Conservation (phyloP, 1,284 basidiomycete species). For the Tylopilus microsporus region DNA sequence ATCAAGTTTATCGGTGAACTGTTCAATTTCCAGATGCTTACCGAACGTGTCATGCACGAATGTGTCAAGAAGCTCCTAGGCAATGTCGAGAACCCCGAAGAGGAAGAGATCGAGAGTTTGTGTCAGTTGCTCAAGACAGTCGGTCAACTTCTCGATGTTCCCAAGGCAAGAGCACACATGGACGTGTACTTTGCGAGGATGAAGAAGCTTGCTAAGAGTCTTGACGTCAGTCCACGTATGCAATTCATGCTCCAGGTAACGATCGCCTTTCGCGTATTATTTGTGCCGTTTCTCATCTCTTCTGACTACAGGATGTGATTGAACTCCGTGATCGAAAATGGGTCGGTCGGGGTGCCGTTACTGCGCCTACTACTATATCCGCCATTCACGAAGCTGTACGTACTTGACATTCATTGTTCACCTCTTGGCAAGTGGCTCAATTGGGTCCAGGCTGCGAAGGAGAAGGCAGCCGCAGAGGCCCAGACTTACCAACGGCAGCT, state of each 20-base stretch:
- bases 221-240: constrained; percentile 84
- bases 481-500: constrained; percentile 48
- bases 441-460: not conserved
- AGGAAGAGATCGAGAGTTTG: constrained; percentile 95
- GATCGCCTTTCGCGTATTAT: constrained; percentile 39
- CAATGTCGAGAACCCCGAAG: constrained; percentile 92
- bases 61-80: constrained; percentile 92
- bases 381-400: constrained; percentile 76
- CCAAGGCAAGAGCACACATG: constrained; percentile 78
- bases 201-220: constrained; percentile 75
- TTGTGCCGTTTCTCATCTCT: constrained; percentile 9
- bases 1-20: constrained; percentile 98
- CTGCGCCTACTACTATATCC: constrained; percentile 58
- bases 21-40: constrained; percentile 94
- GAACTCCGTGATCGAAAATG: constrained; percentile 85
- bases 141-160: constrained; percentile 75
- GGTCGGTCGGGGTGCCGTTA: constrained; percentile 66
- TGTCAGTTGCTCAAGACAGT: constrained; percentile 92
- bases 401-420: constrained; percentile 17
- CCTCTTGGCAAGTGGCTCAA: constrained; percentile 12
- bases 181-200: constrained; percentile 92
- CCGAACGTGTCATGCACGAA: constrained; percentile 92
- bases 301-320: constrained; percentile 65
- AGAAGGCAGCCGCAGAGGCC: constrained; percentile 52
- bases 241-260: constrained; percentile 39